phyloP scores from a whole-genome alignment of 768 basidiomycete genomes.

The Panaeolus papilionaceus region DNA sequence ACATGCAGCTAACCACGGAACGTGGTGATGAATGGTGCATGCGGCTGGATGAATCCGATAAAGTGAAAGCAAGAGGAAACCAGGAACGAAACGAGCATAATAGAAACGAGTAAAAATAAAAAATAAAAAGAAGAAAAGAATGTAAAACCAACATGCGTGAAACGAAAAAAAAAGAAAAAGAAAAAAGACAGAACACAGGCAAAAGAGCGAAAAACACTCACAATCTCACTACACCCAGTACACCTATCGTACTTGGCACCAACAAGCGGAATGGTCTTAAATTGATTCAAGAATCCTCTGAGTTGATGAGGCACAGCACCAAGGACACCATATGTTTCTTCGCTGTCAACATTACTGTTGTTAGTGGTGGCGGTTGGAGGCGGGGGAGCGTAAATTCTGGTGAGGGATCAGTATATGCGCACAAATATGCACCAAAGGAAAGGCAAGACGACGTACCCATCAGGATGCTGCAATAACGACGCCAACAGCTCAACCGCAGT shows the following conservation, averaged over 20 bases:
- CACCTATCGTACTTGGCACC: conserved; percentile 89
- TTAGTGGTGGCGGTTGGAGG: conserved; percentile 44
- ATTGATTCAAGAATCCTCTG: conserved; percentile 88
- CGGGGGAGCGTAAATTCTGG: conserved; percentile 67
- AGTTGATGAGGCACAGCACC: conserved; percentile 95
- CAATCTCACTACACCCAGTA: conserved; percentile 88
- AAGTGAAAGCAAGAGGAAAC: no score
- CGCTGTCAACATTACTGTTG: conserved; percentile 34
- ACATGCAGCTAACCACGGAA: no score
- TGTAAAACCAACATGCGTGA: background rate
- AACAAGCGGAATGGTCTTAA: conserved; percentile 81
- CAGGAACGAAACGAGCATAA: background rate
- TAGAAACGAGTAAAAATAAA: no score
- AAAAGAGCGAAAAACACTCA: conserved; percentile 35
- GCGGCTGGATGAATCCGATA: no score
- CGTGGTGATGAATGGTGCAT: no score
- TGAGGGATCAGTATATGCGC: background rate
- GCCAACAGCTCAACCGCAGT: conserved; percentile 93
- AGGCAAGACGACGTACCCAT: conserved; percentile 69
- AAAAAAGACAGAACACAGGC: no score
- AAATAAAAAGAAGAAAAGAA: background rate
- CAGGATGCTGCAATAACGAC: conserved; percentile 87
- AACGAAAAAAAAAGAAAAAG: background rate
- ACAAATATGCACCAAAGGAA: no score
- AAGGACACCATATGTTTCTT: conserved; percentile 58